Conservation (phyloP, 805 yeast genomes). For the Spathaspora boniae region DNA sequence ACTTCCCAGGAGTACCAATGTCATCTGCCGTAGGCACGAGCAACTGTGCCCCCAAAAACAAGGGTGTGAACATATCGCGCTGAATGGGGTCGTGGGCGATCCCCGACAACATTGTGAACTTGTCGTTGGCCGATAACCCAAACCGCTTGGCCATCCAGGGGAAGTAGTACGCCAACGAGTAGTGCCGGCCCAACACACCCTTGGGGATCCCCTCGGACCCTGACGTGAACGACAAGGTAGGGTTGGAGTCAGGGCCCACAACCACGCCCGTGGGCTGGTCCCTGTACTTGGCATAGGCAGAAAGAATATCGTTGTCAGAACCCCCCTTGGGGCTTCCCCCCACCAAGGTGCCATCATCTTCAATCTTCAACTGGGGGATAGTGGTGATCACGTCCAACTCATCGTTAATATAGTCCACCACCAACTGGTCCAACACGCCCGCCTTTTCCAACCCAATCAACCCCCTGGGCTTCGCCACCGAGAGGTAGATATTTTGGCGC, state of each 20-base stretch:
- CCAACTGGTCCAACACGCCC: conserved; percentile 73
- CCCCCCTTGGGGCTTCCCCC: conserved; percentile 48
- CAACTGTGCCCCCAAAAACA: conserved; percentile 90
- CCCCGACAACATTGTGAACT: conserved; percentile 96
- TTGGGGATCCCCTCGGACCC: conserved; percentile 99
- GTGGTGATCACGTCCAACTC: conserved; percentile 72
- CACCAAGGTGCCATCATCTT: conserved; percentile 65
- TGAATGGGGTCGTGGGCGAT: conserved; percentile 99
- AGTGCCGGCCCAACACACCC: conserved; percentile 98
- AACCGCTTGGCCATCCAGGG: conserved; percentile 97
- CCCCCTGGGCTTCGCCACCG: conserved; percentile 92
- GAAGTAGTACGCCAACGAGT: conserved; percentile 93
- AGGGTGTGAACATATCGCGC: conserved; percentile 98
- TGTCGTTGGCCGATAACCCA: conserved; percentile 72
- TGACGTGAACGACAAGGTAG: conserved; percentile 93
- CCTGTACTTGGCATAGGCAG: conserved; percentile 41
- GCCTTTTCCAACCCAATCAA: conserved; percentile 88
- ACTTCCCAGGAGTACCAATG: conserved; percentile 96
- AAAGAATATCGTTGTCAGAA: conserved; percentile 45
- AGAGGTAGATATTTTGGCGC: conserved; percentile 87
- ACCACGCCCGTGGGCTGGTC: conserved; percentile 74
- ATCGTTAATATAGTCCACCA: conserved; percentile 68
- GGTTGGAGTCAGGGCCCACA: conserved; percentile 97
- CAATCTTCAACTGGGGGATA: conserved; percentile 74
- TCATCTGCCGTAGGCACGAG: conserved; percentile 95